Evolutionary conservation across 441 rosid genomes (phyloP), one percentile per base, ranked within the genome.

Genomic region (Syzygium malaccense): DNA sequence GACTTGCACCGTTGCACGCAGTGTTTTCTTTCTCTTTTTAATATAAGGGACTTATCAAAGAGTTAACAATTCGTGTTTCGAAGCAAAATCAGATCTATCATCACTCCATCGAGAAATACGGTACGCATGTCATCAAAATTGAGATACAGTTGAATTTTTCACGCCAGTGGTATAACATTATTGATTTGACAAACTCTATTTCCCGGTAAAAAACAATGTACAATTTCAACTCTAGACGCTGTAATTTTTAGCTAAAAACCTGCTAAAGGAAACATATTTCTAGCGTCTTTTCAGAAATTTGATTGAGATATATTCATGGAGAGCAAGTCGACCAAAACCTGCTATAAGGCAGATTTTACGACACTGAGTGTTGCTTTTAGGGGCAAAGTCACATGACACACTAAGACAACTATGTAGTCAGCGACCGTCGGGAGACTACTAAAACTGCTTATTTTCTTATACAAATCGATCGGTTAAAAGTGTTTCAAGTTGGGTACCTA

Each of bases 71-170:
- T 53, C 3, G 56, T 17, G 20, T 17, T 55, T 55, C 56, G 19
- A 93, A 96, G 93, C 91, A 95, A 95, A 86, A 55, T 55, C 56
- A 55, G 56, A 95, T 68, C 79, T 32, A 2, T 33, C 14, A 8
- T 68, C 48, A 9, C 26, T 9, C 14, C 79, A 19, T 68, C 48
- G 0, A 68, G 48, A 68, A 18, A 19, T 68, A 68, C 26, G 7
- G 79, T 33, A 19, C 3, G 48, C 26, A 33, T 4, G 1, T 2
- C 7, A 33, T 33, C 45, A 33, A 68, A 33, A 25, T 19, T 23
- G 48, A 18, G 79, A 68, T 18, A 5, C 26, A 8, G 14, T 4
- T 0, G 79, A 68, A 32, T 4, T 4, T 66, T 32, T 32, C 25
- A 0, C 9, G 78, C 45, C 25, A 4, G 8, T 32, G 45, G 5